Evolutionary conservation across 345 rosid species (phyloP).

Genomic region (Melastoma malabathricum): DNA sequence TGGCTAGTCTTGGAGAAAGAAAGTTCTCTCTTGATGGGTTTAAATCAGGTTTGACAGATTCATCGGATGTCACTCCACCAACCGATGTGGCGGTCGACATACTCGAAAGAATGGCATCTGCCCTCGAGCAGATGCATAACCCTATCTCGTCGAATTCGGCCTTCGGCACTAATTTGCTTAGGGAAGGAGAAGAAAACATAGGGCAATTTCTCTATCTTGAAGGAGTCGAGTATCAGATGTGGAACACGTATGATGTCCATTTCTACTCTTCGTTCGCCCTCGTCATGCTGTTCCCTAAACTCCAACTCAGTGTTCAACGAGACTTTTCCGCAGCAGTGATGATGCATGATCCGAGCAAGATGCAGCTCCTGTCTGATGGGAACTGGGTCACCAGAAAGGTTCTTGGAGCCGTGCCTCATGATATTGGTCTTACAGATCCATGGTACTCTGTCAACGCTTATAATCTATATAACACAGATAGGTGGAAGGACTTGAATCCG

Average conservation of each 20-base stretch:
- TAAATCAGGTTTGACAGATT: constrained; percentile 21
- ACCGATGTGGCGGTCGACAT: constrained; percentile 44
- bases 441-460: constrained; percentile 91
- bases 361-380: constrained; percentile 49
- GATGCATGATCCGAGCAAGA: constrained; percentile 75
- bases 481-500: constrained; percentile 94
- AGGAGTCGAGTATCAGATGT: constrained; percentile 83
- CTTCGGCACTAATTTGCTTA: constrained; percentile 76
- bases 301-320: constrained; percentile 81
- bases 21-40: constrained; percentile 72
- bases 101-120: constrained; percentile 61
- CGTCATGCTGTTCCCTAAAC: constrained; percentile 76
- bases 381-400: constrained; percentile 58
- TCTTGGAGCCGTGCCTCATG: constrained; percentile 95
- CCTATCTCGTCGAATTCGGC: constrained; percentile 62
- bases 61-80: constrained; percentile 15
- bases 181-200: constrained; percentile 83
- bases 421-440: constrained; percentile 66
- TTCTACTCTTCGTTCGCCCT: constrained; percentile 84
- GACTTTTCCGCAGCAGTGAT: constrained; percentile 90
- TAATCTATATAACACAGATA: constrained; percentile 46
- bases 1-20: constrained; percentile 40
- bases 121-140: constrained; percentile 48
- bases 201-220: constrained; percentile 91
- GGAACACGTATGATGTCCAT: constrained; percentile 96